Base-by-base conservation (phyloP, 1,139 yeast species). In the Eremothecium cymbalariae region DNA sequence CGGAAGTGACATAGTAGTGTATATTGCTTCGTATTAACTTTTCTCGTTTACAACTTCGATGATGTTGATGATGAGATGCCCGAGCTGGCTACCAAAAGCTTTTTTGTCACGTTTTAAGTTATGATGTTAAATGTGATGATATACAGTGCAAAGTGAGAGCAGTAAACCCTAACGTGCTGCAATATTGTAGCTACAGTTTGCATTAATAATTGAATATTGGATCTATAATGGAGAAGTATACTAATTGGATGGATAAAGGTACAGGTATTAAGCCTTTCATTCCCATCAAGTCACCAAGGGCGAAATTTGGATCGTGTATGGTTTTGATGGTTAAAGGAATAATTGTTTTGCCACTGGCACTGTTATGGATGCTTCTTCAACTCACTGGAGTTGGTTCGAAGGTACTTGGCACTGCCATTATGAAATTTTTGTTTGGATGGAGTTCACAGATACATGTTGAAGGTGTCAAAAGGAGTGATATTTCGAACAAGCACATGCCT, bases 231-330 rank as follows among this genome's bases (percentile, higher is more conserved):
- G 93, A 80, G 56, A 79, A 79, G 59, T 80, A 72, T 57, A 74
- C 84, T 24, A 67, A 68, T 41, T 81, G 78, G 74, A 70, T 88
- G 55, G 93, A 81, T 50, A 78, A 74, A 46, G 84, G 84, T 2
- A 80, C 90, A 2, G 93, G 93, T n/a, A 77, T 80, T 12, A 73
- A 85, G 1, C 93, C 93, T 3, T 81, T 80, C 44, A 64, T 77
- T 62, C 85, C 86, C 0, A 54, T 14, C 5, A 3, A 19, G 9
- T 16, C 30, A 8, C 25, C 8, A 12, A 23, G 12, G 12, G 14
- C 30, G 4, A 17, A 17, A n/a, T 16, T 9, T n/a, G 9, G 19
- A 11, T 8, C 23, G 8, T 11, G 15, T 4, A 9, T 18, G 12
- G 12, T 14, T 8, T 16, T 16, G 13, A 5, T 5, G 4, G 4